Base-by-base conservation (phyloP, 75 land plant genomes). In the Picea sitchensis region DNA sequence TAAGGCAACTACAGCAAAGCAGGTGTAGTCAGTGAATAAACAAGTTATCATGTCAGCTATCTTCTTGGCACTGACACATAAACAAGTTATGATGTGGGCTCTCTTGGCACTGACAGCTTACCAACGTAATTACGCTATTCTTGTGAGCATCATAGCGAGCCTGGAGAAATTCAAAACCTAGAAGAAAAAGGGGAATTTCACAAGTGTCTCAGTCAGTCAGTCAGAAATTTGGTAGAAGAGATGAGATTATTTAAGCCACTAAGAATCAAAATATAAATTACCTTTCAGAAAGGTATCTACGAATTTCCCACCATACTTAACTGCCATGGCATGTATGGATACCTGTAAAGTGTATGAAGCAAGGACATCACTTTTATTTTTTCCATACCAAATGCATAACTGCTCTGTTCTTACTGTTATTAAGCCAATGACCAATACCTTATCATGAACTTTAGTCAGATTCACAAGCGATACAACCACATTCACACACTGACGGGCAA, bases 261-360 rank as follows among this genome's bases (percentile, higher is more conserved):
- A 51, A 51, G 56, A 51, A 51, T 51, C 56, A 51, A 51, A 51
- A 9, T 14, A 34, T 14, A 51, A 75, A 18, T 18, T 85, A 96
- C 97, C 92, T 94, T 84, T 92, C 41, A 96, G 83, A 78, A 96
- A 94, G n/a, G 77, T 82, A 82, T 94, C 98, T 14, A 96, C 83
- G 76, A 91, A 96, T 72, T 94, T 96, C 1, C 99, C 99, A 61
- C 92, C 97, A 90, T 85, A 91, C 80, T 94, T 94, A 5, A 94
- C 89, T 21, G 98, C 95, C 85, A 88, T 82, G 1, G 93, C 90
- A 85, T 92, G 93, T 41, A 96, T 75, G n/a, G 81, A 63, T n/a
- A 85, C 87, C 99, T 96, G 87, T 14, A 14, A 80, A 36, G 13
- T 34, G 75, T 12, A 78, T 14, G 36, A 14, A 36, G 9, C 21